These are phyloP conservation scores for Debaryomyces singareniensis DNA, from an alignment of 1,139 yeast species.

Conservation along the genomic window DNA sequence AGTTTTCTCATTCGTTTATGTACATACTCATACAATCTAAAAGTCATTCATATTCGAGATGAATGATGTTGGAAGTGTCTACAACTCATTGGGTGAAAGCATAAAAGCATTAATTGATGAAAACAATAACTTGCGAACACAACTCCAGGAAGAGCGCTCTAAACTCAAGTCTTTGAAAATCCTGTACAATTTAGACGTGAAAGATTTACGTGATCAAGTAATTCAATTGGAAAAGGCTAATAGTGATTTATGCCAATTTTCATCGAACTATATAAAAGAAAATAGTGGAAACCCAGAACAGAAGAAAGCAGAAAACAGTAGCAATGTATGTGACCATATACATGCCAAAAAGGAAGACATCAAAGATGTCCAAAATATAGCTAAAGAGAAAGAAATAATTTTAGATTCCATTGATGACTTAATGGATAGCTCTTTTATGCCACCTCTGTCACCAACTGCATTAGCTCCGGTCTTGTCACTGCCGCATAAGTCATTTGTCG, in stretches of 20 bases:
- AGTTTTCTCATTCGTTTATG: no score
- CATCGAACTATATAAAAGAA: no score
- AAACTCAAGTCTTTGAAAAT: constrained; percentile 6
- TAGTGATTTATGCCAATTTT: neutral
- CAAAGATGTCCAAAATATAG: neutral
- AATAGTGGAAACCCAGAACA: neutral
- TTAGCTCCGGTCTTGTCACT: neutral
- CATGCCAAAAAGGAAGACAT: neutral
- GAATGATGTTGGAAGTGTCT: no score
- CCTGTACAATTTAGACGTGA: constrained; percentile 4
- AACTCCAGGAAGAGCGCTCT: constrained; percentile 1
- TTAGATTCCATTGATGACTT: no score
- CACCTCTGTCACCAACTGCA: no score
- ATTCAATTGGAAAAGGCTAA: constrained; percentile 2
- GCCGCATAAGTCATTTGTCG: neutral
- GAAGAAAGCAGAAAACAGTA: neutral
- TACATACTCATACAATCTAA: no score
- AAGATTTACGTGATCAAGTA: constrained; percentile 3
- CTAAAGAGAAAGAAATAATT: neutral
- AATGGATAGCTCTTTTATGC: no score
- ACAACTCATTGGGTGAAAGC: constrained; percentile 3
- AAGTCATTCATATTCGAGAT: no score
- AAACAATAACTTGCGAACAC: constrained; percentile 2
- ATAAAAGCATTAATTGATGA: constrained; percentile 3
- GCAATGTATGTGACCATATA: neutral